Evolutionary conservation across 345 rosid species (phyloP).

Genomic region (Pistacia vera): DNA sequence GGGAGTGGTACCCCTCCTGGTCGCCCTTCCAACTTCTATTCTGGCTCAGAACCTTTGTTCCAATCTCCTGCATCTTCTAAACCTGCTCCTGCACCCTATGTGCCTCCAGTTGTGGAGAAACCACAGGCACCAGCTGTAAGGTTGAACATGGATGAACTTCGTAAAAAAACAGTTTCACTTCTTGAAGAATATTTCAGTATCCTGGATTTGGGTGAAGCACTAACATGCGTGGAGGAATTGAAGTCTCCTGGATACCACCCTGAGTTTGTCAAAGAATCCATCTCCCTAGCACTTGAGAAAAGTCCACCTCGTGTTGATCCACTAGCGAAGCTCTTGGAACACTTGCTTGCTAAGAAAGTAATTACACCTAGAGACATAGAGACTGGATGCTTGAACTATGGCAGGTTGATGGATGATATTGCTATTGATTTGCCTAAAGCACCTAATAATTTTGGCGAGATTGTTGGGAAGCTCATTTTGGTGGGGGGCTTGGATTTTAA

Average conservation of each 20-base stretch:
- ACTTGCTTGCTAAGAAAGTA: constrained; percentile 49
- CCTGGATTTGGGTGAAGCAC: constrained; percentile 62
- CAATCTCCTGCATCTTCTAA: constrained; percentile 30
- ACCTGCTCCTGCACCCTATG: constrained; percentile 27
- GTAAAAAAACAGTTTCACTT: constrained; percentile 59
- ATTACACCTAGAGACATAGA: constrained; percentile 51
- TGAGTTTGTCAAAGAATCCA: constrained; percentile 82
- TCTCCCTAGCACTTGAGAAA: constrained; percentile 68
- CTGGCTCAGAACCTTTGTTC: constrained; percentile 32
- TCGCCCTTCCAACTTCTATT: constrained; percentile 24
- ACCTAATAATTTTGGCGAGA: constrained; percentile 72
- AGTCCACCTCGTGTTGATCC: constrained; percentile 62
- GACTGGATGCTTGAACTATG: constrained; percentile 71
- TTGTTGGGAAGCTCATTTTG: constrained; percentile 64
- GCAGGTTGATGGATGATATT: constrained; percentile 74
- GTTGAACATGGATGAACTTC: constrained; percentile 52
- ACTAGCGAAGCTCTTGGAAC: constrained; percentile 50
- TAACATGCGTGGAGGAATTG: constrained; percentile 74
- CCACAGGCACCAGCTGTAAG: constrained; percentile 33
- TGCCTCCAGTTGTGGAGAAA: constrained; percentile 36
- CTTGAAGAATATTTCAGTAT: constrained; percentile 75
- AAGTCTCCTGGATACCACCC: constrained; percentile 66
- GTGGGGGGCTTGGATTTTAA: constrained; percentile 54
- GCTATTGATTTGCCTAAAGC: constrained; percentile 88
- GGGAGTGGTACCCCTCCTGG: constrained; percentile 44